phyloP scores from a whole-genome alignment of 2,329 filamentous ascomycete species.

The Alternaria burnsii region DNA sequence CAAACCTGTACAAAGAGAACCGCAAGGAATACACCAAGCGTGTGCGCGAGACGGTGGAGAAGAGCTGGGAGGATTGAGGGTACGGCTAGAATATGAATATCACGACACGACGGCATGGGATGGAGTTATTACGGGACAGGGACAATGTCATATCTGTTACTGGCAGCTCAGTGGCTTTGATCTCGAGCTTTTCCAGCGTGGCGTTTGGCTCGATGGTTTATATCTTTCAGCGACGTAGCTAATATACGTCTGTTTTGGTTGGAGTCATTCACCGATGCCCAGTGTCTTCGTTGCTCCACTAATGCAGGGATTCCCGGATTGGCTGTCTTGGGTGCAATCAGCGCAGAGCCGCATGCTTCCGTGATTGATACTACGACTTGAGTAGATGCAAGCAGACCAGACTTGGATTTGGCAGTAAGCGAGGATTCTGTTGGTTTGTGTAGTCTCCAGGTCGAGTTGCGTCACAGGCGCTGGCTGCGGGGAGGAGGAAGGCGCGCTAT shows the following conservation, averaged over 20 bases:
- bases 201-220: slow-evolving; percentile 27
- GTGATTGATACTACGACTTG: not conserved
- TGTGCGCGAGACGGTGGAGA: slow-evolving; percentile 95
- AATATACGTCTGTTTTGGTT: slow-evolving; percentile 3
- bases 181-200: slow-evolving; percentile 33
- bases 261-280: not conserved
- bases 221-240: slow-evolving; percentile 18
- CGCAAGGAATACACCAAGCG: slow-evolving; percentile 95
- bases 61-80: slow-evolving; percentile 92
- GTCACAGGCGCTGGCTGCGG: slow-evolving; percentile 26
- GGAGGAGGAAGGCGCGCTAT: slow-evolving; percentile 36
- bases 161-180: slow-evolving; percentile 15
- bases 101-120: slow-evolving; percentile 25
- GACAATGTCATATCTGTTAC: slow-evolving; percentile 19
- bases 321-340: not conserved
- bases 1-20: slow-evolving; percentile 98
- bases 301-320: slow-evolving; percentile 2
- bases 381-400: not conserved
- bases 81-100: slow-evolving; percentile 9
- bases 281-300: slow-evolving; percentile 1
- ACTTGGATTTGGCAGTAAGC: not conserved
- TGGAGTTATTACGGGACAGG: slow-evolving; percentile 31
- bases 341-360: not conserved
- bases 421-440: too few relatives aligned
- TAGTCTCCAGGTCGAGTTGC: slow-evolving; percentile 12